Percentiles rank a stretch among this genome's conserved stretches.
Evolutionary conservation across 2,329 filamentous ascomycete genomes (phyloP).

Genomic region (Gaeumannomyces tritici): DNA sequence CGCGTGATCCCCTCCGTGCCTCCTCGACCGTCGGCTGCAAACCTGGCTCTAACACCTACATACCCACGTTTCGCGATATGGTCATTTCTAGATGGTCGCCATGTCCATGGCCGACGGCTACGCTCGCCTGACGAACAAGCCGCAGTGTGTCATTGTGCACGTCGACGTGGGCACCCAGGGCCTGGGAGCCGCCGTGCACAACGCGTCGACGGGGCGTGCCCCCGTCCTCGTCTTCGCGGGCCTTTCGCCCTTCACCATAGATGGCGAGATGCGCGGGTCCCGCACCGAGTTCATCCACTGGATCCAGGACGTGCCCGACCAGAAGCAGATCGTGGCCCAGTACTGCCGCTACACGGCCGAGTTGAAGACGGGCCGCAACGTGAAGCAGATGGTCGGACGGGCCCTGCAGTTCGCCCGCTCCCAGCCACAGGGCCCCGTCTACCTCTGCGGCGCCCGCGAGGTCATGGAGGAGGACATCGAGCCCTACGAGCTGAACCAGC

Average conservation of each 20-base stretch:
- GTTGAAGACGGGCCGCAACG: conserved; percentile 74
- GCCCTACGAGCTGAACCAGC: conserved; percentile 59
- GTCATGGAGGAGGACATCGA: conserved; percentile 79
- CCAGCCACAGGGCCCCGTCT: conserved; percentile 70
- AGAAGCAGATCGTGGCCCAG: conserved; percentile 54
- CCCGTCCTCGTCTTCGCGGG: conserved; percentile 45
- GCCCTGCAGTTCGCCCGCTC: conserved; percentile 74
- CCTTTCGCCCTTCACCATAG: conserved; percentile 29
- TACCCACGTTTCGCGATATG: background rate
- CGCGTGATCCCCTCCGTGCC: background rate
- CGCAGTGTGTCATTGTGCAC: conserved; percentile 63
- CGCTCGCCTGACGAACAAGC: conserved; percentile 54
- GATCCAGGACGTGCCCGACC: conserved; percentile 31
- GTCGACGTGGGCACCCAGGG: conserved; percentile 69
- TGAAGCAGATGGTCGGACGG: conserved; percentile 83
- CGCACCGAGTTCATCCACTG: conserved; percentile 33
- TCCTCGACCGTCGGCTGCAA: background rate
- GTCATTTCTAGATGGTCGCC: conserved; percentile 56
- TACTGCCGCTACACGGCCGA: conserved; percentile 80
- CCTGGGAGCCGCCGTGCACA: conserved; percentile 62
- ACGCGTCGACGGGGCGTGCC: conserved; percentile 57
- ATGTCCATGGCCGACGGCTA: conserved; percentile 69
- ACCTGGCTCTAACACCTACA: background rate
- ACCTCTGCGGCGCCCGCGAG: conserved; percentile 68
- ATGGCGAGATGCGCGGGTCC: conserved; percentile 29